These are phyloP conservation scores for Suhomyces sp. DNA, from an alignment of 805 yeast species.

Conservation along the genomic window DNA sequence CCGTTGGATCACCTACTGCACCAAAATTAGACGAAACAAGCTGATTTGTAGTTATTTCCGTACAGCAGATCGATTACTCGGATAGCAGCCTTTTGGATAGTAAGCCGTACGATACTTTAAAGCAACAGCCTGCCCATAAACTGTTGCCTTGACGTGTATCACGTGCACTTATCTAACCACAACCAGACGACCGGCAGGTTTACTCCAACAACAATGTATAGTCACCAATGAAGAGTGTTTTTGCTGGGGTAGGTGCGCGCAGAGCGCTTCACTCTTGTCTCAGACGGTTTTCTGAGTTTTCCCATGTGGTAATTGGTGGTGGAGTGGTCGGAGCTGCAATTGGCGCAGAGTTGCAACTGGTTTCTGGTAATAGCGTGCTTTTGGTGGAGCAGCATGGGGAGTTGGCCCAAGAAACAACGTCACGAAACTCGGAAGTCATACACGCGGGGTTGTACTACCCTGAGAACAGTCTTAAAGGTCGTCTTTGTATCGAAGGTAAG, in stretches of 20 bases:
- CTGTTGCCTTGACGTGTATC: background rate
- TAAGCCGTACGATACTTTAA: background rate
- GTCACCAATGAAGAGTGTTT: background rate
- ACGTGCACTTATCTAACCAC: background rate
- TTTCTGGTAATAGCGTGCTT: conserved; percentile 50
- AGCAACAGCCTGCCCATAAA: background rate
- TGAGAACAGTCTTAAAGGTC: conserved; percentile 58
- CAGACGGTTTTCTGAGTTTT: conserved; percentile 43
- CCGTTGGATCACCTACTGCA: background rate
- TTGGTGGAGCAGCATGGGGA: conserved; percentile 65
- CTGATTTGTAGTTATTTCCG: background rate
- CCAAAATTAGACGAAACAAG: background rate
- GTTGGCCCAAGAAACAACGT: conserved; percentile 77
- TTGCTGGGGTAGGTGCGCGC: background rate
- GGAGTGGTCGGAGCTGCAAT: conserved; percentile 84
- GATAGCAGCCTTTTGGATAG: background rate
- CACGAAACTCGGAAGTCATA: conserved; percentile 89
- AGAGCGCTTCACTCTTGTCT: background rate
- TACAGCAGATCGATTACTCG: background rate
- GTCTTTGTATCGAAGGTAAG: conserved; percentile 75
- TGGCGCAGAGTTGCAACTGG: conserved; percentile 60
- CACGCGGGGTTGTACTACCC: conserved; percentile 92
- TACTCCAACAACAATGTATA: background rate
- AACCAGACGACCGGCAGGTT: background rate
- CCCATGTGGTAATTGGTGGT: conserved; percentile 77